phyloP scores from a whole-genome alignment of 495 filamentous ascomycete species.

The Talaromyces borbonicus region DNA sequence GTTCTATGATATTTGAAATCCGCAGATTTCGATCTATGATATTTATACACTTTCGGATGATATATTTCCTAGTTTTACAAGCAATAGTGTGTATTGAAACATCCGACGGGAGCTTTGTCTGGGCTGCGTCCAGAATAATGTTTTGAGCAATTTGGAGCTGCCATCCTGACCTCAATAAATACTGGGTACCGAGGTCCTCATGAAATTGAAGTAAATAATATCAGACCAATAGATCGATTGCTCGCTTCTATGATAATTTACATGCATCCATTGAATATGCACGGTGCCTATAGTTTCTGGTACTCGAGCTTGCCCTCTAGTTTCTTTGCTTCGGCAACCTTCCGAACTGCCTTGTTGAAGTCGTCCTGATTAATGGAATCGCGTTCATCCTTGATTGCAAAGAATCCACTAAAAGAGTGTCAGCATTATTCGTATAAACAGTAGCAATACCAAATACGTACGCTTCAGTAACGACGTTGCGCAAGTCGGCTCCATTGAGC shows the following conservation, averaged over 20 bases:
- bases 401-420: conserved; percentile 58
- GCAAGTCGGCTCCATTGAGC: conserved; percentile 91
- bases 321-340: conserved; percentile 96
- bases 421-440: conserved; percentile 1
- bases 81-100: too few species aligned
- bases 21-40: too few species aligned
- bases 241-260: conserved; percentile 8
- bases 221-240: not conserved
- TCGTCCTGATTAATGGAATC: conserved; percentile 97
- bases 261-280: conserved; percentile 4
- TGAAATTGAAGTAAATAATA: not conserved
- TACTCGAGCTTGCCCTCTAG: conserved; percentile 96
- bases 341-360: conserved; percentile 96
- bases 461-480: conserved; percentile 99
- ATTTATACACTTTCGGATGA: too few species aligned
- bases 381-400: conserved; percentile 94
- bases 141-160: too few species aligned
- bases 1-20: too few species aligned
- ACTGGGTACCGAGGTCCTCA: too few species aligned
- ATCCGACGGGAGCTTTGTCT: too few species aligned
- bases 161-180: too few species aligned
- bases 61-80: too few species aligned
- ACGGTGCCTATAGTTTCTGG: conserved; percentile 67
- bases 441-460: conserved; percentile 49
- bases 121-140: too few species aligned